Percentiles rank a stretch among this genome's conserved stretches.
Conservation (phyloP, 257 asterid species). For the Verbascum thapsus region DNA sequence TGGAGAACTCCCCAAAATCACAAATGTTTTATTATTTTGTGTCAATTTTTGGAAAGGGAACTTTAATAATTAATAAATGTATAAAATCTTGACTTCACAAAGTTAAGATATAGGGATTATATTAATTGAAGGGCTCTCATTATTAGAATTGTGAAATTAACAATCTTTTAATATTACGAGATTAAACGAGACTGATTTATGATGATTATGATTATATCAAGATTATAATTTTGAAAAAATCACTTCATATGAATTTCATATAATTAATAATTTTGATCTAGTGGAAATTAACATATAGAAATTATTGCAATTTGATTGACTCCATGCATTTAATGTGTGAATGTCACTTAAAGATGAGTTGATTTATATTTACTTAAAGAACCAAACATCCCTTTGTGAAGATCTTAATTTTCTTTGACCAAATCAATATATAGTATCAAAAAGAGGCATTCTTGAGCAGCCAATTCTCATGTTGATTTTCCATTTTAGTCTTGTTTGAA, state of each 20-base stretch:
- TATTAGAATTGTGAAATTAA: too few relatives aligned
- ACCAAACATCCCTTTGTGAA: conserved; percentile 20
- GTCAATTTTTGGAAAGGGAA: too few relatives aligned
- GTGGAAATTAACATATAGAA: background rate
- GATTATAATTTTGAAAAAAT: too few relatives aligned
- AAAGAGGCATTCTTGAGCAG: background rate
- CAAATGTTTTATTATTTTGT: too few relatives aligned
- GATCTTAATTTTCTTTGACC: conserved; percentile 3
- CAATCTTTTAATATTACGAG: too few relatives aligned
- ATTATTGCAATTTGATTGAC: conserved; percentile 9
- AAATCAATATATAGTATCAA: background rate
- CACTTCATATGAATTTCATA: too few relatives aligned
- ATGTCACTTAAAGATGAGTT: conserved; percentile 30
- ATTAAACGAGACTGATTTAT: too few relatives aligned
- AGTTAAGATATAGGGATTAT: background rate
- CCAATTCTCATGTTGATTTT: background rate
- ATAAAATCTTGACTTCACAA: background rate
- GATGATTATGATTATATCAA: too few relatives aligned
- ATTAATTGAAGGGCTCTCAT: too few relatives aligned
- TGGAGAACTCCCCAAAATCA: too few relatives aligned
- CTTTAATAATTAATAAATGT: too few relatives aligned
- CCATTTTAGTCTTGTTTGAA: background rate
- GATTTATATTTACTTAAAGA: conserved; percentile 31
- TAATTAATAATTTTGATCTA: background rate
- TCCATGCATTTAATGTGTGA: conserved; percentile 29